Evolutionary conservation across 1,284 basidiomycete genomes (phyloP).

Genomic region (Cyathus olla): DNA sequence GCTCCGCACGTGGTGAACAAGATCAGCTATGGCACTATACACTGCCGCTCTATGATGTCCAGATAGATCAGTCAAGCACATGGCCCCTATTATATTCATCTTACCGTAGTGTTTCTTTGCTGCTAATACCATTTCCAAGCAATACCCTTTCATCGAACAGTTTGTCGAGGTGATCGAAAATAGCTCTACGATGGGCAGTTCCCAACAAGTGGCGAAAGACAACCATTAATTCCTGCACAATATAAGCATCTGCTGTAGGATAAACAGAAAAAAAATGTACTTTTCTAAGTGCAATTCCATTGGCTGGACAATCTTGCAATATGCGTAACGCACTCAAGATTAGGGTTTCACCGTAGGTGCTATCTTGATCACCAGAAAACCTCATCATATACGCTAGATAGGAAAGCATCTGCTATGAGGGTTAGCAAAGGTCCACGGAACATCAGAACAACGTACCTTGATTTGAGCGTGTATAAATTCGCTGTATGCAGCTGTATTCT

Average conservation of each 20-base stretch:
- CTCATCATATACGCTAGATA: constrained; percentile 94
- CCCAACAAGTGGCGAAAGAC: constrained; percentile 93
- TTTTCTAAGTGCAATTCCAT: constrained; percentile 86
- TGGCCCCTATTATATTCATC: constrained; percentile 14
- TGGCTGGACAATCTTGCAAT: constrained; percentile 94
- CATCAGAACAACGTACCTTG: constrained; percentile 66
- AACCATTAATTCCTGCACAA: constrained; percentile 87
- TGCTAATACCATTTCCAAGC: constrained; percentile 85
- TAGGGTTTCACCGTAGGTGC: constrained; percentile 86
- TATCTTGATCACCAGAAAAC: constrained; percentile 75
- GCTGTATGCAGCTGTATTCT: constrained; percentile 84
- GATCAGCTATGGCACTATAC: constrained; percentile 92
- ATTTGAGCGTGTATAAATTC: constrained; percentile 96
- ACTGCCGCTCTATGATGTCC: constrained; percentile 73
- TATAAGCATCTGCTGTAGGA: background rate
- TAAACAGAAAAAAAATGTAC: constrained; percentile 34
- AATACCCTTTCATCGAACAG: constrained; percentile 94
- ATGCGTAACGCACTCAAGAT: constrained; percentile 88
- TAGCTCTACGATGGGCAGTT: constrained; percentile 84
- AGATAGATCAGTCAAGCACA: no score
- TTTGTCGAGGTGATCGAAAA: constrained; percentile 90
- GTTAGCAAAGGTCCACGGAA: constrained; percentile 5
- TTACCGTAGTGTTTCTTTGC: constrained; percentile 87
- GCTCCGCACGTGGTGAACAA: constrained; percentile 91
- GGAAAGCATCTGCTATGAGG: constrained; percentile 80